phyloP scores from a whole-genome alignment of 495 filamentous ascomycete genomes.

The Hypoxylon trugodes region DNA sequence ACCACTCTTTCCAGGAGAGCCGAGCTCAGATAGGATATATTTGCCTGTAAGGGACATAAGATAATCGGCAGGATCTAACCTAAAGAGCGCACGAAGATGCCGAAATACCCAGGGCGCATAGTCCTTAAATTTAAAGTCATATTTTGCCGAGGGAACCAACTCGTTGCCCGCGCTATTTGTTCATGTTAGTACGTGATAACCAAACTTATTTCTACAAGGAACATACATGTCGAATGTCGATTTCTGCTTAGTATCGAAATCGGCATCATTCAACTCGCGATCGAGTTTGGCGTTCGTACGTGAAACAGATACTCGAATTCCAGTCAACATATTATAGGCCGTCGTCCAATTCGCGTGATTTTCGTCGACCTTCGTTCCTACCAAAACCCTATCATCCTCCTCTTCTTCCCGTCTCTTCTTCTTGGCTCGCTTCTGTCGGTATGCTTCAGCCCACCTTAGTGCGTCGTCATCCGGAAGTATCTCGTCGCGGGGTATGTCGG shows the following conservation, averaged over 20 bases:
- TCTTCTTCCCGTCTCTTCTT: conserved; percentile 85
- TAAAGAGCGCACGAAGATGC: conserved; percentile 86
- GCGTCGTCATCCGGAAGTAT: conserved; percentile 88
- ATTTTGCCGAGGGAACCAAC: conserved; percentile 96
- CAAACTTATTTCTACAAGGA: background rate
- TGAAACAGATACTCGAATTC: conserved; percentile 96
- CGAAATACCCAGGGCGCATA: conserved; percentile 99
- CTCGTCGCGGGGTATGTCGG: conserved; percentile 84
- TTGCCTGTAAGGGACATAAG: conserved; percentile 98
- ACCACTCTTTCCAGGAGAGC: conserved; percentile 96
- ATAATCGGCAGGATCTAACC: conserved; percentile 95
- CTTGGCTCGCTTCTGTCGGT: conserved; percentile 87
- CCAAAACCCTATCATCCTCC: conserved; percentile 90
- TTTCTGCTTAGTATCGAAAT: conserved; percentile 93
- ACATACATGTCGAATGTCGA: conserved; percentile 97
- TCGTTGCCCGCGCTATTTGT: conserved; percentile 94
- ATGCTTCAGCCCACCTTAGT: conserved; percentile 88
- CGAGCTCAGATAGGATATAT: conserved; percentile 96
- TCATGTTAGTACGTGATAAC: conserved; percentile 18
- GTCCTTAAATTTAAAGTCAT: conserved; percentile 99
- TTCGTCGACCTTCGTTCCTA: conserved; percentile 98
- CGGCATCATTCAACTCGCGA: conserved; percentile 82
- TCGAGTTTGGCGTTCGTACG: conserved; percentile 97
- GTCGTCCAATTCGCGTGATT: conserved; percentile 98
- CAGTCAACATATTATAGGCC: conserved; percentile 99